These are phyloP conservation scores for Smallanthus sonchifolius DNA, from an alignment of 129 eudicot genomes.

Conservation along the genomic window DNA sequence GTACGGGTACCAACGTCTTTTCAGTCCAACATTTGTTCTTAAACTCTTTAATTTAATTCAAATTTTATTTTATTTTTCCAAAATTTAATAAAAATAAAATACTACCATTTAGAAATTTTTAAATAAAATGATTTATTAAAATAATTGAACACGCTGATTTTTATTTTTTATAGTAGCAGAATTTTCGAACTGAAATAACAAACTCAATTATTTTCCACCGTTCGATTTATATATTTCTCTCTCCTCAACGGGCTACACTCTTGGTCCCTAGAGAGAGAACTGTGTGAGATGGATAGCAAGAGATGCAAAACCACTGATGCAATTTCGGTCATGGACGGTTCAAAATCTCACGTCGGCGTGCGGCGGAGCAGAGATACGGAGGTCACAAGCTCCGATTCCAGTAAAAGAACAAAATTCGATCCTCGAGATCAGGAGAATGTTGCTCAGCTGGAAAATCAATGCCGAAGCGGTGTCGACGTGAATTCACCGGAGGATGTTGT, in stretches of 20 bases:
- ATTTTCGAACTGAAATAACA: slow-evolving; percentile 40
- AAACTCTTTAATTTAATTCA: too few species aligned
- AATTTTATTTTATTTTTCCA: too few species aligned
- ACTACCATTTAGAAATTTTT: background rate
- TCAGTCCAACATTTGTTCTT: too few species aligned
- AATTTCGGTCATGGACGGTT: slow-evolving; percentile 28
- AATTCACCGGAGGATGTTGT: slow-evolving; percentile 11
- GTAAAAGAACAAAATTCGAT: slow-evolving; percentile 33
- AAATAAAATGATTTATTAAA: background rate
- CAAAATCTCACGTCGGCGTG: slow-evolving; percentile 15
- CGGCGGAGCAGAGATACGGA: slow-evolving; percentile 26
- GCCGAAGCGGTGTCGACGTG: slow-evolving; percentile 3
- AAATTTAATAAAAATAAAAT: too few species aligned
- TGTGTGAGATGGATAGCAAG: slow-evolving; percentile 16
- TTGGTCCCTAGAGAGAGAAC: slow-evolving; percentile 20
- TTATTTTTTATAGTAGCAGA: slow-evolving; percentile 1
- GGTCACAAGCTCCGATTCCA: slow-evolving; percentile 20
- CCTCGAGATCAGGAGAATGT: slow-evolving; percentile 20
- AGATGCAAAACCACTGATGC: slow-evolving; percentile 22
- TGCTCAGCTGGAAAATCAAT: slow-evolving; percentile 24
- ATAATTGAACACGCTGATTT: background rate
- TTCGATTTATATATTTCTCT: slow-evolving; percentile 34
- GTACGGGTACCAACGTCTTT: too few species aligned
- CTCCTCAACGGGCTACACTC: slow-evolving; percentile 27
- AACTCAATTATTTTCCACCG: slow-evolving; percentile 42